A percentile compares a stretch with the other conserved stretches of the same genome.
phyloP scores from a whole-genome alignment of 1,284 basidiomycete species.

The Cystobasidiaceae sp. region DNA sequence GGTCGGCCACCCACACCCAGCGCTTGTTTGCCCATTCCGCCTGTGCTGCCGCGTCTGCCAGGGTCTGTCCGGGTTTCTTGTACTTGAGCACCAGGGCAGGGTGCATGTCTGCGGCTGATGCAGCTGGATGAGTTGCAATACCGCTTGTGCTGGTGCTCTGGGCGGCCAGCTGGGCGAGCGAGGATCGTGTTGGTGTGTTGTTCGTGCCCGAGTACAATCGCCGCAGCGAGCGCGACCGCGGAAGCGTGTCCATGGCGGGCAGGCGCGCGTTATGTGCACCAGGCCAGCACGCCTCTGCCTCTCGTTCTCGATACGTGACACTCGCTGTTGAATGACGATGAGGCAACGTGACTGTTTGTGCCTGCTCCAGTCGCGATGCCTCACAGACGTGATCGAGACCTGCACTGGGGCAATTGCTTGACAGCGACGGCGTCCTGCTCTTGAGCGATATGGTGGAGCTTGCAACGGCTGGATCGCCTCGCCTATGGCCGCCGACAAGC shows the following conservation, averaged over 20 bases:
- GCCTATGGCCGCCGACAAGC: constrained; percentile 33
- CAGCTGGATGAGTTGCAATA: neutral
- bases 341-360: too few relatives aligned
- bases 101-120: neutral
- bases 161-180: neutral
- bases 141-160: neutral
- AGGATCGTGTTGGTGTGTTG: constrained; percentile 1
- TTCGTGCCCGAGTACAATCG: constrained; percentile 18
- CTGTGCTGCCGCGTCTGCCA: constrained; percentile 43
- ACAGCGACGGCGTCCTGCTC: too few relatives aligned
- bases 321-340: too few relatives aligned
- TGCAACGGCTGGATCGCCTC: too few relatives aligned
- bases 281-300: too few relatives aligned
- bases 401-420: too few relatives aligned
- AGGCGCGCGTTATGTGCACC: too few relatives aligned
- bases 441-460: too few relatives aligned
- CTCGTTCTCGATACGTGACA: too few relatives aligned
- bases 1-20: constrained; percentile 83
- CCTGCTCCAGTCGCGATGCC: too few relatives aligned
- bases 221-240: constrained; percentile 28
- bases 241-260: constrained; percentile 22
- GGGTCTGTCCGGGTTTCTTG: constrained; percentile 35
- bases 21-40: constrained; percentile 43
- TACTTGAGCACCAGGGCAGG: constrained; percentile 7
- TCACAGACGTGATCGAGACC: too few relatives aligned